Conservation (phyloP, 371 early-diverging fungal genomes). For the Coemansia linderi region DNA sequence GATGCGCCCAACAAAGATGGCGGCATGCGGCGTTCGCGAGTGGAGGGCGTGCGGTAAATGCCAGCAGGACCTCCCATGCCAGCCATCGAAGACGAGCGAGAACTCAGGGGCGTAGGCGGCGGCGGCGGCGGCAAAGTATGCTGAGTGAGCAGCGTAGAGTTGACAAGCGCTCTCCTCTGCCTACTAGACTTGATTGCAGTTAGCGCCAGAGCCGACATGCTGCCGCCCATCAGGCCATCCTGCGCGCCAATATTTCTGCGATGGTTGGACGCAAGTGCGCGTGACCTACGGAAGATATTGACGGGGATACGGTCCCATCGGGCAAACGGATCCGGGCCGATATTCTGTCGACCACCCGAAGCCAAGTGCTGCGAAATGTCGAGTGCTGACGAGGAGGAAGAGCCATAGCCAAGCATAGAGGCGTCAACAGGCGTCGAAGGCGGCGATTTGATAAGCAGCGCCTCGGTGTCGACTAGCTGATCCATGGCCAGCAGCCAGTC, state of each 20-base stretch:
- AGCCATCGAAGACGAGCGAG: constrained; percentile 3
- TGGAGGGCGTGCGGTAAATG: neutral
- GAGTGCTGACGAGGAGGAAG: neutral
- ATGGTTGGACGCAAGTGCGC: constrained; percentile 48
- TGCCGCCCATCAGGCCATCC: constrained; percentile 23
- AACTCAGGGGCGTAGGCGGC: constrained; percentile 34
- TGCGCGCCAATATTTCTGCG: constrained; percentile 14
- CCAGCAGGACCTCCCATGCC: neutral
- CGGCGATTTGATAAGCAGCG: constrained; percentile 46
- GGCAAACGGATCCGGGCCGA: constrained; percentile 26
- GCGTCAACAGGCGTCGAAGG: constrained; percentile 38
- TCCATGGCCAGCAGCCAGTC: constrained; percentile 49
- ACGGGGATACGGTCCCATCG: constrained; percentile 54
- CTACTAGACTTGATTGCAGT: constrained; percentile 51
- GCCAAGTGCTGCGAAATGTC: constrained; percentile 8
- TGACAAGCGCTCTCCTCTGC: constrained; percentile 44
- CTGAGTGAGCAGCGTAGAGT: constrained; percentile 46
- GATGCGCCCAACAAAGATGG: constrained; percentile 16
- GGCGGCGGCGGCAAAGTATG: constrained; percentile 48
- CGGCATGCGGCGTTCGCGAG: constrained; percentile 1
- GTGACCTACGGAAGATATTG: constrained; percentile 54
- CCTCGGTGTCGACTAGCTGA: constrained; percentile 54
- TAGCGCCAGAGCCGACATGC: constrained; percentile 43
- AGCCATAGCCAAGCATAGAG: neutral
- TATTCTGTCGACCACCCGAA: neutral